Base-by-base conservation (phyloP, 2,329 filamentous ascomycete genomes). In the Nigrospora osmanthi region DNA sequence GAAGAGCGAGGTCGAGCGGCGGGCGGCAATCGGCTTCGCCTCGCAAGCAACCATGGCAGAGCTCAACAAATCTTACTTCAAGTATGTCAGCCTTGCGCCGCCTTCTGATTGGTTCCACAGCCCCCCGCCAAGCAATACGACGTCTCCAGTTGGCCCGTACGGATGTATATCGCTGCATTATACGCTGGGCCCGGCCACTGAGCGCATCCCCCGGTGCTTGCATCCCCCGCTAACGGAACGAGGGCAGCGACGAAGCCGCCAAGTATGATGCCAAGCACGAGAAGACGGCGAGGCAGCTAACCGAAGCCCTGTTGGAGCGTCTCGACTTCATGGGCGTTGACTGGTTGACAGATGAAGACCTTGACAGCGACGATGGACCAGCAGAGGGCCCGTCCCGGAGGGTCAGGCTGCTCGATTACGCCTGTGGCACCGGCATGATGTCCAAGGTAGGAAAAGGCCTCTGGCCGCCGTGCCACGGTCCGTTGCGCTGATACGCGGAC, bases 391-490 rank as follows among this genome's bases (percentile, higher is more conserved):
- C 54, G 1, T 52, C 48, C 40, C 66, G 54, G 55, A 57, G 54
- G 45, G 68, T 80, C 36, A 73, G 74, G 38, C 63, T 88, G 16
- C 68, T 89, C 2, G 86, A 90, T 59, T 90, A 89, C 62, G 86
- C 86, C 14, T 89, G 85, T 57, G 86, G 86, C 10, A 82, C 83
- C 6, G 84, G 84, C 2, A 63, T 78, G 44, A 69, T 87, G 50
- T 83, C 83, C 12, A 72, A 75, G 60, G 82, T 85, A 58, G 52
- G 72, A 15, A 30, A 7, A 7, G 13, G 11, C 23, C 19, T 17
- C 33, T 23, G 35, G 19, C 28, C 14, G 32, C 34, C 32, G 13
- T 23, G 33, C 16, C 28, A 34, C 11, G n/a, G 23, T 13, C 11
- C 13, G 16, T 45, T 47, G 33, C 15, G 15, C 23, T 33, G 11